Conservation (phyloP, 176 grass and related monocot species). For the maize (Zea mays) region DNA sequence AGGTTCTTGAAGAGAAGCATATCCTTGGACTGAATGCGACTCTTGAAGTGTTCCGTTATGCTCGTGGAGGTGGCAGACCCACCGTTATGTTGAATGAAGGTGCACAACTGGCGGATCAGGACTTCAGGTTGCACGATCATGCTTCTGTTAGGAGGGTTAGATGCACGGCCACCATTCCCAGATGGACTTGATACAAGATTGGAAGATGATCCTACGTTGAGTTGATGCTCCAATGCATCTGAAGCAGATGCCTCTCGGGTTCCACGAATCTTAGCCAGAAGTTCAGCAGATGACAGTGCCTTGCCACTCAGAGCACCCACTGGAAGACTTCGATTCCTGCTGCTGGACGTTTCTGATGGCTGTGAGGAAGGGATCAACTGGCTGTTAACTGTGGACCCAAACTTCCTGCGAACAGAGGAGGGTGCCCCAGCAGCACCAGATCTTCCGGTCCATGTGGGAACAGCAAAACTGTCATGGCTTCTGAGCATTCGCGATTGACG, state of each 20-base stretch:
- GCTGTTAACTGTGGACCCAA: slow-evolving; percentile 68
- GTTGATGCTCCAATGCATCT: slow-evolving; percentile 76
- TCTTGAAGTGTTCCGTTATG: slow-evolving; percentile 76
- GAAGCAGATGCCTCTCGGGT: slow-evolving; percentile 67
- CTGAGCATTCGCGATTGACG: slow-evolving; percentile 70
- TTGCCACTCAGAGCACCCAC: slow-evolving; percentile 64
- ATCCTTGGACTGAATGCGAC: slow-evolving; percentile 62
- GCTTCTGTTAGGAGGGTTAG: slow-evolving; percentile 44
- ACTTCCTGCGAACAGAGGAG: slow-evolving; percentile 48
- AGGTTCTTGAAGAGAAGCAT: slow-evolving; percentile 81
- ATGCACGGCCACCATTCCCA: slow-evolving; percentile 21
- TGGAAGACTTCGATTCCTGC: slow-evolving; percentile 46
- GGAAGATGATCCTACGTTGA: slow-evolving; percentile 50
- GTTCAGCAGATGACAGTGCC: slow-evolving; percentile 67
- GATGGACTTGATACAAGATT: slow-evolving; percentile 16
- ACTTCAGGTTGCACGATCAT: slow-evolving; percentile 75
- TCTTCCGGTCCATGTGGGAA: slow-evolving; percentile 89
- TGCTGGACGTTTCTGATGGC: slow-evolving; percentile 51
- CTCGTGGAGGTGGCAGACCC: slow-evolving; percentile 58
- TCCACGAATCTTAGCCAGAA: slow-evolving; percentile 71
- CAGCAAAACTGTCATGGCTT: slow-evolving; percentile 69
- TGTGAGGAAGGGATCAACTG: slow-evolving; percentile 39
- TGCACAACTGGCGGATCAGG: slow-evolving; percentile 70
- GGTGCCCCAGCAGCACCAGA: slow-evolving; percentile 73
- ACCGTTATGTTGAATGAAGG: slow-evolving; percentile 67